A percentile compares a stretch with the other conserved stretches of the same genome.
Conservation (phyloP, 768 basidiomycete species). For the Tulasnella sp. region DNA sequence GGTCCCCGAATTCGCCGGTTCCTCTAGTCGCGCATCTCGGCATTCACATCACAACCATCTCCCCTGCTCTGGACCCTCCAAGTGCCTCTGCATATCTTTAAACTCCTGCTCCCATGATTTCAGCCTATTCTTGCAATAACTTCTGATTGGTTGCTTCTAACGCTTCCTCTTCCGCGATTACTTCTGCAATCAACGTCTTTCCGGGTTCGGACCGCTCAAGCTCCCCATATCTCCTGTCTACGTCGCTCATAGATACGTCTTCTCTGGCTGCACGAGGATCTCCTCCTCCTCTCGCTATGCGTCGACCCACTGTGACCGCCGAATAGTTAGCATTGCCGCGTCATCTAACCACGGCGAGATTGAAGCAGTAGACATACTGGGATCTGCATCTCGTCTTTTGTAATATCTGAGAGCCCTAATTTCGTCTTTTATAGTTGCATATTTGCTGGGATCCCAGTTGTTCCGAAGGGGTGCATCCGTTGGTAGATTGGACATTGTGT, state of each 20-base stretch:
- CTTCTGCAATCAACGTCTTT: neutral
- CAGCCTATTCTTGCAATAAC: neutral
- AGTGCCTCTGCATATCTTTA: neutral
- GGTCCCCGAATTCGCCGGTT: neutral
- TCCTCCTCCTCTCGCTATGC: neutral
- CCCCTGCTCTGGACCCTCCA: neutral
- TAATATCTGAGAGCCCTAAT: neutral
- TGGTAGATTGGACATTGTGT: neutral
- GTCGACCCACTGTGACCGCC: neutral
- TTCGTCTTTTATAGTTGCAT: neutral
- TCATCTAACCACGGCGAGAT: neutral
- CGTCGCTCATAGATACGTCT: neutral
- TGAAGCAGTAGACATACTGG: neutral
- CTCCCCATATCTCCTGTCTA: neutral
- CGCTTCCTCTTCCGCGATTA: neutral
- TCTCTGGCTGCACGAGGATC: neutral
- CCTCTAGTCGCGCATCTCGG: neutral
- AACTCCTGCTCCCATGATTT: neutral
- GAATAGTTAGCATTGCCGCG: neutral
- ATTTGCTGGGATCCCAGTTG: neutral
- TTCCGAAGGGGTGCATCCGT: neutral
- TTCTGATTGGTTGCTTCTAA: neutral
- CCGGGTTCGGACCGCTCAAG: neutral
- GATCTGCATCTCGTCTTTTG: neutral
- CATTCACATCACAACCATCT: neutral